Evolutionary conservation across 352 stramenopile species (phyloP).

Genomic region (Globisporangium spinosum): DNA sequence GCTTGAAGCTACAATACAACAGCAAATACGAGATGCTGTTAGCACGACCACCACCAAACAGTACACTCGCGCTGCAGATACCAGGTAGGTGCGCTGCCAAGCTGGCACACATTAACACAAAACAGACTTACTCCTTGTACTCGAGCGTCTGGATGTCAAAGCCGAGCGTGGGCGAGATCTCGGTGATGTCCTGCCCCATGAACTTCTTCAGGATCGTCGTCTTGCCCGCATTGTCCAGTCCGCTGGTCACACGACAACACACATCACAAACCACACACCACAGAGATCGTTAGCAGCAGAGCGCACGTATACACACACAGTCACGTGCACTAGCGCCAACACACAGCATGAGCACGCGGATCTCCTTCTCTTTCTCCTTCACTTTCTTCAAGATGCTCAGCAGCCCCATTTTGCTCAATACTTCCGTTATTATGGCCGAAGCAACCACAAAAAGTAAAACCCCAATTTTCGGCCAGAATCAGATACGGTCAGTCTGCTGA

Average conservation of each 20-base stretch:
- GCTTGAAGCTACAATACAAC: conserved; percentile 34
- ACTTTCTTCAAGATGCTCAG: conserved; percentile 96
- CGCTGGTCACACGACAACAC: conserved; percentile 38
- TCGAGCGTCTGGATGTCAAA: conserved; percentile 99
- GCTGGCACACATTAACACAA: background rate
- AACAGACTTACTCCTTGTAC: conserved; percentile 79
- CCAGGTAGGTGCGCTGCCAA: no score
- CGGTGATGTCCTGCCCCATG: conserved; percentile 95
- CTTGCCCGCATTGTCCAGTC: conserved; percentile 99
- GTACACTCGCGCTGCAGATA: background rate
- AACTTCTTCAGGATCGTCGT: conserved; percentile 98
- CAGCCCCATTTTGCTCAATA: conserved; percentile 66
- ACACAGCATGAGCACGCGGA: conserved; percentile 97
- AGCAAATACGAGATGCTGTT: background rate
- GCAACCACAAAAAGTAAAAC: background rate
- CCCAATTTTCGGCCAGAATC: background rate
- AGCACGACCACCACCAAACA: background rate
- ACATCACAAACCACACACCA: conserved; percentile 1
- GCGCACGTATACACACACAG: conserved; percentile 72
- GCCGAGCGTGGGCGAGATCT: conserved; percentile 97
- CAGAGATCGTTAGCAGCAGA: conserved; percentile 1
- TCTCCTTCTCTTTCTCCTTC: conserved; percentile 99
- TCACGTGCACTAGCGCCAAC: conserved; percentile 8
- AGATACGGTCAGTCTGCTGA: background rate
- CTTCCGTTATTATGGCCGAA: background rate